A percentile compares a stretch with the other conserved stretches of the same genome.
Evolutionary conservation across 2,329 filamentous ascomycete genomes (phyloP).

Genomic region (Raffaelea deltoideospora): DNA sequence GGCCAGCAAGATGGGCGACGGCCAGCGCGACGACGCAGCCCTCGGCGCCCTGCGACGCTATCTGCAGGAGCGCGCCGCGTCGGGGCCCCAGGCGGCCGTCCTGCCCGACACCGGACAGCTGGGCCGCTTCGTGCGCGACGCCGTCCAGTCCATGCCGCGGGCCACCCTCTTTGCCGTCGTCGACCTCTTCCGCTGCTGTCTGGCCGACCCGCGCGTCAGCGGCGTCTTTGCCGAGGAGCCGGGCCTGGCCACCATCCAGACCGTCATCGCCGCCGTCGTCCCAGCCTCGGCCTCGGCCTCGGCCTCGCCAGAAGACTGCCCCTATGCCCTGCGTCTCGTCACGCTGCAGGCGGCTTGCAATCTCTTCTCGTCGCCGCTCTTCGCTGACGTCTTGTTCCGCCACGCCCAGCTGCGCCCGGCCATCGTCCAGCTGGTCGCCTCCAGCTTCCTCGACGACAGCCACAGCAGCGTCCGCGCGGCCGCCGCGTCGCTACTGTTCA

Average conservation of each 20-base stretch:
- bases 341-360: constrained; percentile 76
- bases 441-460: constrained; percentile 62
- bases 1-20: constrained; percentile 55
- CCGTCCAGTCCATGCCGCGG: constrained; percentile 38
- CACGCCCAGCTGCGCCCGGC: constrained; percentile 35
- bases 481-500: constrained; percentile 71
- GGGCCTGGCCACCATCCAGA: constrained; percentile 44
- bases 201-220: constrained; percentile 64
- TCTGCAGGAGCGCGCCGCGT: constrained; percentile 43
- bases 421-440: constrained; percentile 55
- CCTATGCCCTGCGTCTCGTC: constrained; percentile 72
- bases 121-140: constrained; percentile 41
- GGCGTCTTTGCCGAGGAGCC: constrained; percentile 70
- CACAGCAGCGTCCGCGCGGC: constrained; percentile 65
- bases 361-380: constrained; percentile 63
- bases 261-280: constrained; percentile 46
- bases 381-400: constrained; percentile 45
- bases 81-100: constrained; percentile 47
- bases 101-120: constrained; percentile 58
- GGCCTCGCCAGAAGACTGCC: constrained; percentile 38
- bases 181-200: constrained; percentile 68
- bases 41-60: constrained; percentile 55
- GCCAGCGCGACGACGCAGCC: constrained; percentile 30
- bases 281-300: too few relatives aligned
- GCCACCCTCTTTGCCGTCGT: constrained; percentile 65